phyloP scores from a whole-genome alignment of 2,329 filamentous ascomycete genomes.

The Clathrospora elynae region DNA sequence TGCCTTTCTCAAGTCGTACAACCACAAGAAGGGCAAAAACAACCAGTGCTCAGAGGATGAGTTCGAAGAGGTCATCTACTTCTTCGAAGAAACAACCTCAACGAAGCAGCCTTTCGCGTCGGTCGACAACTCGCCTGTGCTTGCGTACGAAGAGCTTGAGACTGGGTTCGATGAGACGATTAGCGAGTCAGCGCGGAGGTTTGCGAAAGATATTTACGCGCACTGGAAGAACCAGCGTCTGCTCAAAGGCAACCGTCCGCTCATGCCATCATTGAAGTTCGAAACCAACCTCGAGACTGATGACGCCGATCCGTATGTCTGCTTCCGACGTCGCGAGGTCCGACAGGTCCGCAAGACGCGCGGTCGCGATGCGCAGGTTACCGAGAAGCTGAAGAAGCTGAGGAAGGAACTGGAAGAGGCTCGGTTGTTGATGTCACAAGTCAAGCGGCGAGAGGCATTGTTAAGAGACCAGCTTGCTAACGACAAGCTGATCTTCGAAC shows the following conservation, averaged over 20 bases:
- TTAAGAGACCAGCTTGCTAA: constrained; percentile 77
- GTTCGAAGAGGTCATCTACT: constrained; percentile 92
- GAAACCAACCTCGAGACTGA: constrained; percentile 94
- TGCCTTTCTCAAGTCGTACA: constrained; percentile 80
- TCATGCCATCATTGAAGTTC: constrained; percentile 85
- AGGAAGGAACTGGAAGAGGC: constrained; percentile 90
- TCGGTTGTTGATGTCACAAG: constrained; percentile 75
- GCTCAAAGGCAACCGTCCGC: constrained; percentile 68
- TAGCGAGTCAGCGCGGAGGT: constrained; percentile 59
- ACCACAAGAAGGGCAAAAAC: constrained; percentile 69
- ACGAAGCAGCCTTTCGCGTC: constrained; percentile 86
- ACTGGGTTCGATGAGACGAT: constrained; percentile 66
- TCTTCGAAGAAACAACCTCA: constrained; percentile 86
- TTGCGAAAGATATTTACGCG: constrained; percentile 81
- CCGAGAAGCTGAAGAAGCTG: constrained; percentile 90
- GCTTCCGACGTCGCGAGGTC: constrained; percentile 93
- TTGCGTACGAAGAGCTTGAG: constrained; percentile 63
- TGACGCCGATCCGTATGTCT: constrained; percentile 96
- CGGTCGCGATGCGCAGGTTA: constrained; percentile 89
- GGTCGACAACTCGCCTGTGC: constrained; percentile 84
- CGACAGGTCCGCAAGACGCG: constrained; percentile 94
- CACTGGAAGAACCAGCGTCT: constrained; percentile 81
- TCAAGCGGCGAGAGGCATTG: constrained; percentile 77
- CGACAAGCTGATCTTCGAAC: constrained; percentile 80
- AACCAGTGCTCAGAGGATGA: constrained; percentile 81